Evolutionary conservation across 2,329 filamentous ascomycete genomes (phyloP).

Genomic region (Cordyceps fumosorosea): DNA sequence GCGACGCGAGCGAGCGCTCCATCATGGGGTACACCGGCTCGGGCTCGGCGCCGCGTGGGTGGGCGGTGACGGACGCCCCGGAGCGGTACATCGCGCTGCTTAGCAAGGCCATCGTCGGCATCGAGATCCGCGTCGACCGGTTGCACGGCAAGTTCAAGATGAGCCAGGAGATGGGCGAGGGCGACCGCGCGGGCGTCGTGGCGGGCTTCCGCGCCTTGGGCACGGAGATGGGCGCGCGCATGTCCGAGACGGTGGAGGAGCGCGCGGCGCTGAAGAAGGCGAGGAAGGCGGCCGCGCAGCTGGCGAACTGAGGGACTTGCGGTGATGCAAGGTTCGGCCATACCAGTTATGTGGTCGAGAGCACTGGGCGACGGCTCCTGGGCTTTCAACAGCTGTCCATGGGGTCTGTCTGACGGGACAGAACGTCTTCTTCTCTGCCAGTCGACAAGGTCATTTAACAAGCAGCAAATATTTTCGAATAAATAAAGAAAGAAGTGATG

Average conservation of each 20-base stretch:
- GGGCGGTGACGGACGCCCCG: constrained; percentile 54
- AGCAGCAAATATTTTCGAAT: no score
- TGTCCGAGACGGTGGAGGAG: constrained; percentile 8
- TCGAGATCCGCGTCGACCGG: constrained; percentile 50
- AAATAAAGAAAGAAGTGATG: no score
- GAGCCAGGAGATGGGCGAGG: constrained; percentile 52
- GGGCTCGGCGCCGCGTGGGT: constrained; percentile 31
- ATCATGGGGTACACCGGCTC: constrained; percentile 46
- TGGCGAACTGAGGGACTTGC: not conserved
- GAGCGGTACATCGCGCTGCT: constrained; percentile 48
- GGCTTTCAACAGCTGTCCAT: no score
- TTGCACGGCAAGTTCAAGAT: constrained; percentile 61
- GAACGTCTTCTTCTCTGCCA: no score
- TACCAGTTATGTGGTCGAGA: not conserved
- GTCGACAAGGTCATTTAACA: no score
- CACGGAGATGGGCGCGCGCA: not conserved
- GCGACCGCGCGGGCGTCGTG: constrained; percentile 50
- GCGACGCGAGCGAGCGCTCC: constrained; percentile 40
- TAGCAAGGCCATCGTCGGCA: constrained; percentile 53
- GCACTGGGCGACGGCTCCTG: not conserved
- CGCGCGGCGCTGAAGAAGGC: constrained; percentile 7
- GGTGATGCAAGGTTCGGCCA: not conserved
- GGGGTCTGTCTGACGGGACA: no score
- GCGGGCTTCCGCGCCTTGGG: constrained; percentile 40
- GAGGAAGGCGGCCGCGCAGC: constrained; percentile 1